Percentiles rank a stretch among this genome's conserved stretches.
phyloP scores from a whole-genome alignment of 2,329 filamentous ascomycete genomes.

The Sphaerostilbella broomeana region DNA sequence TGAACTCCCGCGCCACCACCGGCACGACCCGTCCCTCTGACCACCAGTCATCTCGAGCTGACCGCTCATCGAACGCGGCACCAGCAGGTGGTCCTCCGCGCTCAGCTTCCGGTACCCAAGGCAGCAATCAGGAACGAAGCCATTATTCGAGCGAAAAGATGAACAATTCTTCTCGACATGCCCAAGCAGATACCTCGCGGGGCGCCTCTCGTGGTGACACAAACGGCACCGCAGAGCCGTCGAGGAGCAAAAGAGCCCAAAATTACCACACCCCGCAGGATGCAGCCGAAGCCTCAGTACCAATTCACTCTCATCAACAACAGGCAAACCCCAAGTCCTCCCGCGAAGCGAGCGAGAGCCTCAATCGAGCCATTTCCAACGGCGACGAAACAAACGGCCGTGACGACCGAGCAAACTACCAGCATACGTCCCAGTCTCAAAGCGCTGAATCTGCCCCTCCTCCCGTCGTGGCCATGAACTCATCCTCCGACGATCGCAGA shows the following conservation, averaged over 20 bases:
- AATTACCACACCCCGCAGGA: conserved; percentile 28
- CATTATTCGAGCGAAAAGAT: conserved; percentile 40
- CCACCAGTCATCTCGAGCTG: conserved; percentile 38
- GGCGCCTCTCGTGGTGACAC: conserved; percentile 28
- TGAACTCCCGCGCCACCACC: conserved; percentile 43
- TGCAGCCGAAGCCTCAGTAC: conserved; percentile 30
- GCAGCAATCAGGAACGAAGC: conserved; percentile 36
- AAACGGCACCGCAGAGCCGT: conserved; percentile 23
- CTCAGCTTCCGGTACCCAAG: conserved; percentile 63
- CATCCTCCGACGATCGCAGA: conserved; percentile 41
- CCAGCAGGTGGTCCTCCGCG: conserved; percentile 73
- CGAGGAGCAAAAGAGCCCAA: conserved; percentile 26
- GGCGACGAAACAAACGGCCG: conserved; percentile 27
- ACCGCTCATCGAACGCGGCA: conserved; percentile 56
- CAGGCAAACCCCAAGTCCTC: conserved; percentile 49
- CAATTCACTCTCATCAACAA: conserved; percentile 38
- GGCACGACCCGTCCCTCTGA: conserved; percentile 36
- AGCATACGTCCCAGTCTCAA: conserved; percentile 20
- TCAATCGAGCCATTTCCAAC: conserved; percentile 60
- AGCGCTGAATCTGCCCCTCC: conserved; percentile 40
- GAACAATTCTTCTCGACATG: conserved; percentile 36
- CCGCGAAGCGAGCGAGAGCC: conserved; percentile 70
- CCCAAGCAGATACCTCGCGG: conserved; percentile 30
- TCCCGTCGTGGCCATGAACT: conserved; percentile 37
- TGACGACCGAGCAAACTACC: conserved; percentile 18